Percentiles rank a stretch among this genome's conserved stretches.
Evolutionary conservation across 805 yeast genomes (phyloP).

Genomic region (Ogataea corticis): DNA sequence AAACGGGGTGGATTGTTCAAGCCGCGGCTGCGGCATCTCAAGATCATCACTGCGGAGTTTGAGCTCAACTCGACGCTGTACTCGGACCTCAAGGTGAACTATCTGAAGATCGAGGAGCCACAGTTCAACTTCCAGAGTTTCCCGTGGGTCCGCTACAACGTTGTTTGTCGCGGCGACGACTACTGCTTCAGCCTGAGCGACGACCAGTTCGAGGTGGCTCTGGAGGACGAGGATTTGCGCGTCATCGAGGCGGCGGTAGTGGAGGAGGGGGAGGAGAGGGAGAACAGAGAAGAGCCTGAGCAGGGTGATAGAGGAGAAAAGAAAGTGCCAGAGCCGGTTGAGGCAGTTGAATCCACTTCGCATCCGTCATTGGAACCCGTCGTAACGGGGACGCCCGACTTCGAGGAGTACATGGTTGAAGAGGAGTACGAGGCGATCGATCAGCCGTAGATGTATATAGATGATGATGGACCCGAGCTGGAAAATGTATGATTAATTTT

Average conservation of each 20-base stretch:
- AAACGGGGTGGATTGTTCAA: background rate
- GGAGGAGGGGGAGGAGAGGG: background rate
- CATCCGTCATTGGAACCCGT: background rate
- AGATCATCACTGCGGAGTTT: conserved; percentile 38
- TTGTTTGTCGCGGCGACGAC: conserved; percentile 35
- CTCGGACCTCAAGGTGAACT: conserved; percentile 67
- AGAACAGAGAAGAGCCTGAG: background rate
- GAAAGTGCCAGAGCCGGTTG: background rate
- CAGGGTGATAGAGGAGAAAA: background rate
- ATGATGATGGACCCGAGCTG: background rate
- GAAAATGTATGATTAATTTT: background rate
- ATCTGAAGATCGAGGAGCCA: conserved; percentile 64
- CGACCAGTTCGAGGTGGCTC: conserved; percentile 22
- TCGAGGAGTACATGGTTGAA: conserved; percentile 18
- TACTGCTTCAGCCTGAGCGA: conserved; percentile 30
- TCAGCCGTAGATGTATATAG: background rate
- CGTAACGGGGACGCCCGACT: background rate
- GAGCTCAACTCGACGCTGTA: conserved; percentile 64
- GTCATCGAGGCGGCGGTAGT: background rate
- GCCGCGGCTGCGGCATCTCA: conserved; percentile 1
- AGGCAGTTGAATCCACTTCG: no score
- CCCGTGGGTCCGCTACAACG: conserved; percentile 75
- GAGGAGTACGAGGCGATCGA: conserved; percentile 8
- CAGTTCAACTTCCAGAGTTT: conserved; percentile 58
- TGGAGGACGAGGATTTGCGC: conserved; percentile 7